Base-by-base conservation (phyloP, 129 eudicot genomes). In the Tagetes erecta region DNA sequence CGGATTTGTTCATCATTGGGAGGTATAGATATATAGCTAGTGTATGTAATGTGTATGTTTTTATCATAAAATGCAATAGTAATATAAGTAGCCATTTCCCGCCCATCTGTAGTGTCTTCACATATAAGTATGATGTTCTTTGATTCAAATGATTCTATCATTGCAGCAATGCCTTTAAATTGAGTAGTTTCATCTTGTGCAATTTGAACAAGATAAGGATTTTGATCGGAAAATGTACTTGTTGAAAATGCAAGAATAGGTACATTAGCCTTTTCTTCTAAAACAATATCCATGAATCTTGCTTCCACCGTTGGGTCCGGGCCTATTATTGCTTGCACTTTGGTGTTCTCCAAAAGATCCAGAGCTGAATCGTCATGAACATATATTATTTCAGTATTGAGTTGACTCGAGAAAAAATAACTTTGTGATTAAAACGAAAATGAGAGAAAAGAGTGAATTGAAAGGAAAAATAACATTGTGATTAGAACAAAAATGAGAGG, bases 251-350 rank as follows among this genome's bases (percentile, higher is more conserved):
- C 76, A 55, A 85, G 50, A 27, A 85, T 57, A 0, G 89, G 89
- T 35, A 79, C 75, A 31, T 58, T 55, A 49, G 80, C 80, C 34
- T 76, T 73, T 30, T 79, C 73, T 20, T 49, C 80, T 5, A 82
- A 35, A 14, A 65, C 27, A 20, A 20, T 3, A 20, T 75, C 82
- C 39, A 82, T 3, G 2, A 72, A 47, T n/a, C 35, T 79, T 50
- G 75, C 84, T 76, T 82, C 85, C 4, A 39, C 31, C 14, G 78
- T 71, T 45, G 77, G 42, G 42, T 71, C 70, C 10, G 78, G 72
- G 20, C 80, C 84, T 1, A 85, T 73, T 50, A 85, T 72, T 8
- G 84, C 84, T 35, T 76, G 70, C 70, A 85, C 84, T 62, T 67
- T 11, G 3, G n/a, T 40, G 5, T 72, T 76, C 27, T 76, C 71